Base-by-base conservation (phyloP, 2,329 filamentous ascomycete genomes). In the Laburnicola sp. region DNA sequence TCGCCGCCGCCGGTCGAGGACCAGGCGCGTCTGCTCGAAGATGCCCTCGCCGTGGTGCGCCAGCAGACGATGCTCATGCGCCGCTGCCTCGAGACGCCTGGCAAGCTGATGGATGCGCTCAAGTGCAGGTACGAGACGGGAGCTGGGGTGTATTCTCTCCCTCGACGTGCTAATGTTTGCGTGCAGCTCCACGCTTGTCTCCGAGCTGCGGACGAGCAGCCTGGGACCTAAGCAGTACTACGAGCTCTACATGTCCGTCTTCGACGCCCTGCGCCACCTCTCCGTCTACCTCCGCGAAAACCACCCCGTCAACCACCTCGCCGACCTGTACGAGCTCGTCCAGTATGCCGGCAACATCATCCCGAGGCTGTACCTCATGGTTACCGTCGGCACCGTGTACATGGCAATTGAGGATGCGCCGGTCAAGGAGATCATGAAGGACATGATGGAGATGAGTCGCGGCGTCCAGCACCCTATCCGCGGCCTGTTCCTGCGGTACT, bases 401-500 rank as follows among this genome's bases (percentile, higher is more conserved):
- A 99, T 99, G 94, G 87, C 90, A 25, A 95, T 99, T 69, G 89
- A 94, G 67, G 94, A 97, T 81, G 94, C 95, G 51, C 94, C 94
- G 0, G 94, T 99, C 62, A 99, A 99, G 77, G 94, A 99, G 79
- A 91, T 99, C 57, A 99, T 99, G 94, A 99, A 99, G 77, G 94
- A 99, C 74, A 99, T 99, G 94, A 99, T 99, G 94, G 94, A 99
- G 75, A 99, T 99, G 94, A 97, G 91, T 75, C 85, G 94, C 57
- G 94, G 94, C 50, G 92, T 99, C 22, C 94, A 99, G 70, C 94
- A 99, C 74, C 94, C 94, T 11, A 92, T 97, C 57, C 89, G 94
- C 51, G 94, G 94, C 16, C 80, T 99, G 48, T 99, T 99, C 72
- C 77, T 99, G 66, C 86, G 94, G 69, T 99, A 99, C 76, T 99